phyloP scores from a whole-genome alignment of 768 basidiomycete genomes.

The Serpula lacrymans region DNA sequence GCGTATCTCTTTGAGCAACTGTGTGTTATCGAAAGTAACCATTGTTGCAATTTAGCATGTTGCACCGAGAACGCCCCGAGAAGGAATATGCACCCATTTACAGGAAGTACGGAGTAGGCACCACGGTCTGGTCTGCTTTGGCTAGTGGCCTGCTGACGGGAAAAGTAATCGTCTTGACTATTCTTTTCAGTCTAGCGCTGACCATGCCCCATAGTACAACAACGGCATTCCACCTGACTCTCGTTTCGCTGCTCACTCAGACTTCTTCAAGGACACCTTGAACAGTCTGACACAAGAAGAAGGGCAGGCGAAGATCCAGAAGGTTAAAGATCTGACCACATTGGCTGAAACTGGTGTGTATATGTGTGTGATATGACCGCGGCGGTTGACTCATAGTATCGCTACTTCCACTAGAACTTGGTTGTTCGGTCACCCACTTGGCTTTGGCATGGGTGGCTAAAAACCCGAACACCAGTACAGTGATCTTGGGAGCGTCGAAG shows the following conservation, averaged over 20 bases:
- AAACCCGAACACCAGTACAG: slow-evolving; percentile 46
- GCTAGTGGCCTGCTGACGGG: slow-evolving; percentile 55
- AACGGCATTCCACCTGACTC: slow-evolving; percentile 50
- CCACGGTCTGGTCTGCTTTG: slow-evolving; percentile 55
- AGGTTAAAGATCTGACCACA: slow-evolving; percentile 45
- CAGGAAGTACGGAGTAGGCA: slow-evolving; percentile 43
- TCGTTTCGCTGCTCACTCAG: slow-evolving; percentile 45
- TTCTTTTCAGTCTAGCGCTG: neutral
- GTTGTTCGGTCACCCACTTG: slow-evolving; percentile 43
- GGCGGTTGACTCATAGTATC: slow-evolving; percentile 3
- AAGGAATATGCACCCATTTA: slow-evolving; percentile 47
- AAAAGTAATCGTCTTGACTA: slow-evolving; percentile 30
- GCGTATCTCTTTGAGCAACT: slow-evolving; percentile 1
- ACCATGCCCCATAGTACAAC: slow-evolving; percentile 34
- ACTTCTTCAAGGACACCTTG: slow-evolving; percentile 44
- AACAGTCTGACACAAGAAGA: slow-evolving; percentile 39
- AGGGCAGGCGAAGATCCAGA: slow-evolving; percentile 43
- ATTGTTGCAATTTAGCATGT: slow-evolving; percentile 33
- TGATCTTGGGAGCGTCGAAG: slow-evolving; percentile 48
- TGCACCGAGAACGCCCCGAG: slow-evolving; percentile 54
- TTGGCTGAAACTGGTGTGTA: slow-evolving; percentile 36
- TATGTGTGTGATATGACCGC: neutral
- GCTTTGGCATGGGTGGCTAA: slow-evolving; percentile 55
- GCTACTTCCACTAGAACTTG: slow-evolving; percentile 34
- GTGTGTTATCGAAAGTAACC: neutral